Evolutionary conservation across 2,329 filamentous ascomycete genomes (phyloP), one percentile per base, ranked within the genome.

Genomic region (Cadophora sp.): DNA sequence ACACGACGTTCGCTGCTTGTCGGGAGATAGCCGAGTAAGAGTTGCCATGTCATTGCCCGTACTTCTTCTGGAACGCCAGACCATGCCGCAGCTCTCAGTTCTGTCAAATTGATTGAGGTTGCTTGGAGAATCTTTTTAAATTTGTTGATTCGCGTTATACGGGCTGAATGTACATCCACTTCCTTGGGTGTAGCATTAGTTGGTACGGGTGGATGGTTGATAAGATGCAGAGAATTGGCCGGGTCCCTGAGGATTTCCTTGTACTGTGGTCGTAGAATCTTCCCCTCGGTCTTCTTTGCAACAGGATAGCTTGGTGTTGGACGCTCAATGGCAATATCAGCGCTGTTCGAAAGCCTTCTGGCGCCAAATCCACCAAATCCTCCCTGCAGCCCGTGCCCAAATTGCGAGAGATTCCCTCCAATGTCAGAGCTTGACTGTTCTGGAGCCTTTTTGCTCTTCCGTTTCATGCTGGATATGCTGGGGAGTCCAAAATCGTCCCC

Each of bases 41-140:
- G 84, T 79, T 98, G 94, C 96, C 96, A 99, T n/a, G 95, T 96
- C 91, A 99, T 97, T 60, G 96, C 93, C 65, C 96, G 92, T 20
- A 99, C 94, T 81, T 99, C 96, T 74, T 93, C 91, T 0, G 96
- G 96, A 43, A 98, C 87, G 14, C 96, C 96, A 62, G 94, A 96
- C 96, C 96, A 99, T 36, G 96, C 94, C 39, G 94, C 84, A 66
- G 93, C 85, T 70, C 96, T 88, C 27, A 99, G 84, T 62, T 98
- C 95, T 20, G 91, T 83, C 2, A 98, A 81, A 1, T 93, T 90
- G 73, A 99, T 96, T 0, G 92, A 94, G 48, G 93, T 97, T 24
- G 95, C 89, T 80, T 99, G 96, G 7, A 99, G 84, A 62, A 99
- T 92, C 74, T 91, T 91, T 80, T 99, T 99, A 82, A 99, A 99